Percentiles rank a stretch among this genome's conserved stretches.
Conservation (phyloP, 139 green algal genomes). For the Closterium sp. region DNA sequence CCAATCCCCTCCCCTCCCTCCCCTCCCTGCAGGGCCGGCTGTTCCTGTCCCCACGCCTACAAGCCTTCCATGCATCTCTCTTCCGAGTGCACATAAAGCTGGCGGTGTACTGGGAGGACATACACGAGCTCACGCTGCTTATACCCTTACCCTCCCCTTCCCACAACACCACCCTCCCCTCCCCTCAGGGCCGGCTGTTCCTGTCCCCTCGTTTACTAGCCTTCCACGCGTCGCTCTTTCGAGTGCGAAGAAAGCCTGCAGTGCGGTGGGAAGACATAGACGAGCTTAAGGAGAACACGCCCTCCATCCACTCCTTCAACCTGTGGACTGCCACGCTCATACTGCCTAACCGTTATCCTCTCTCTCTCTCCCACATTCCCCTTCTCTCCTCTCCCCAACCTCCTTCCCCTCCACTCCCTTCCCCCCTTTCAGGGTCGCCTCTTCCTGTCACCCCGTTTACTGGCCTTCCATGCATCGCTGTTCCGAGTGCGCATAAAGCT, state of each 20-base stretch:
- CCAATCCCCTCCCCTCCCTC: no score
- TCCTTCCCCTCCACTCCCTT: neutral
- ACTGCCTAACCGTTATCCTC: neutral
- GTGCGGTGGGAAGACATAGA: constrained; percentile 46
- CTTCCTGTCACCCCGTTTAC: constrained; percentile 33
- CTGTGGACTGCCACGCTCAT: neutral
- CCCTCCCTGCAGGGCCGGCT: neutral
- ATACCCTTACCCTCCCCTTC: no score
- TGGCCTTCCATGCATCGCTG: constrained; percentile 42
- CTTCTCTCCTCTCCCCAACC: neutral
- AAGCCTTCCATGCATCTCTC: no score
- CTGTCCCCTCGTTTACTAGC: constrained; percentile 35
- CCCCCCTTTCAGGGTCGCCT: constrained; percentile 30
- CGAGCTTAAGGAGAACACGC: constrained; percentile 27
- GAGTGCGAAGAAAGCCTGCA: constrained; percentile 23
- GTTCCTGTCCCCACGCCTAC: neutral
- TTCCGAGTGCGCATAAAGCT: constrained; percentile 38
- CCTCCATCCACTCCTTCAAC: constrained; percentile 4
- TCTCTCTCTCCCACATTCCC: neutral
- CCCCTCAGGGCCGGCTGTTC: constrained; percentile 30
- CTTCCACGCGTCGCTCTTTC: constrained; percentile 47
- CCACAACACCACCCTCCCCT: no score
- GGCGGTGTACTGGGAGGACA: no score
- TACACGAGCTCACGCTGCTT: no score
- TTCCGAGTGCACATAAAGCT: no score